Evolutionary conservation across 2,329 filamentous ascomycete genomes (phyloP).

Genomic region (Elsinoe arachidis): DNA sequence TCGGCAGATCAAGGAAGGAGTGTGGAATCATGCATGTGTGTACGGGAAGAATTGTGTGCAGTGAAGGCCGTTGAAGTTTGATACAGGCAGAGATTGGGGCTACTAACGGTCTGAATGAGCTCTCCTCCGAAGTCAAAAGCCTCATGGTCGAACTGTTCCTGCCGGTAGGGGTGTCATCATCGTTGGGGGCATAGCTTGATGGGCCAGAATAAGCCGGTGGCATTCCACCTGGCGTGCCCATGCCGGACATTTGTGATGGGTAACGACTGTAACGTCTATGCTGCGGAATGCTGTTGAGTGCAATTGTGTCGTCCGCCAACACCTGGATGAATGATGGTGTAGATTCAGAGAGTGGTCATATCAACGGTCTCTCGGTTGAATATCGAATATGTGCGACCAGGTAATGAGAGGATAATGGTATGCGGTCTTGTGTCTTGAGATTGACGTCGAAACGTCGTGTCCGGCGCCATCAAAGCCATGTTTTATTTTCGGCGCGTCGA

Average conservation of each 20-base stretch:
- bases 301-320: neutral
- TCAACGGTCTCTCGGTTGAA: neutral
- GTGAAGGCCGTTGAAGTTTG: neutral
- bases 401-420: neutral
- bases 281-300: neutral
- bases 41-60: neutral
- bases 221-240: conserved; percentile 24
- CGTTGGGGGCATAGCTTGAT: conserved; percentile 33
- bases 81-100: conserved; percentile 25
- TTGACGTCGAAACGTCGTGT: conserved; percentile 6
- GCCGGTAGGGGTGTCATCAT: conserved; percentile 29
- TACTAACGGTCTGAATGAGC: conserved; percentile 37
- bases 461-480: neutral
- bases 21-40: conserved; percentile 8
- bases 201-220: conserved; percentile 32
- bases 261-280: conserved; percentile 4
- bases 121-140: conserved; percentile 41
- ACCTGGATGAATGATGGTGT: neutral
- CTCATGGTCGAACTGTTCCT: conserved; percentile 41
- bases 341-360: neutral
- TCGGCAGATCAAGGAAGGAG: neutral
- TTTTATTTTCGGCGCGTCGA: conserved; percentile 11
- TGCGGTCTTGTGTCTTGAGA: neutral
- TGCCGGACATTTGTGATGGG: conserved; percentile 8
- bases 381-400: conserved; percentile 3